Evolutionary conservation across 352 stramenopile species (phyloP).

Genomic region (Aphanomyces astaci): DNA sequence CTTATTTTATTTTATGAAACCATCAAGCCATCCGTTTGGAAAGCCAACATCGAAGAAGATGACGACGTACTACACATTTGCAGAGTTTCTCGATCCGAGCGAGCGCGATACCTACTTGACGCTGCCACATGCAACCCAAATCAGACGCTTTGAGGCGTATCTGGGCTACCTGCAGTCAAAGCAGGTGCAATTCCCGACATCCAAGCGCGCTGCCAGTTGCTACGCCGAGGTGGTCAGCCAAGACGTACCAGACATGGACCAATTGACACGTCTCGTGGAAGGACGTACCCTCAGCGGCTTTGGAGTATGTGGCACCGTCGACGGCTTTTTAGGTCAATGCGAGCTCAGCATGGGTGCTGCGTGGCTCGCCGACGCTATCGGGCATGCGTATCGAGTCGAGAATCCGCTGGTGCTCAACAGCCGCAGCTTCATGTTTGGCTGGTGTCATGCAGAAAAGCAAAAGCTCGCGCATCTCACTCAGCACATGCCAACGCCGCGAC

Average conservation of each 20-base stretch:
- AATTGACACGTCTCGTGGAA: slow-evolving; percentile 26
- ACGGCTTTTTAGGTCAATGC: slow-evolving; percentile 53
- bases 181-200: slow-evolving; percentile 18
- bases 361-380: slow-evolving; percentile 40
- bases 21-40: no score
- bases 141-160: slow-evolving; percentile 16
- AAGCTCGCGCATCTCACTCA: slow-evolving; percentile 68
- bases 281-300: slow-evolving; percentile 60
- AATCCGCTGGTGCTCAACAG: slow-evolving; percentile 58
- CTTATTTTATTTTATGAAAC: no score
- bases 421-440: slow-evolving; percentile 80
- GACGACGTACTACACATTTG: slow-evolving; percentile 21
- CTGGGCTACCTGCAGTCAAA: slow-evolving; percentile 2
- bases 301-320: slow-evolving; percentile 55
- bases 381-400: slow-evolving; percentile 63
- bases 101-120: neutral
- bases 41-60: neutral
- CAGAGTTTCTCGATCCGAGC: slow-evolving; percentile 6
- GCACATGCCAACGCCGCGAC: slow-evolving; percentile 34
- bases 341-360: slow-evolving; percentile 57
- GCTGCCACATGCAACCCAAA: neutral
- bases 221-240: neutral
- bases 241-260: neutral
- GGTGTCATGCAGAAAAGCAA: slow-evolving; percentile 82
- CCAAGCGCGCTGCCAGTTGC: slow-evolving; percentile 17